phyloP scores from a whole-genome alignment of 1,284 basidiomycete genomes.

The Inonotus hispidus region DNA sequence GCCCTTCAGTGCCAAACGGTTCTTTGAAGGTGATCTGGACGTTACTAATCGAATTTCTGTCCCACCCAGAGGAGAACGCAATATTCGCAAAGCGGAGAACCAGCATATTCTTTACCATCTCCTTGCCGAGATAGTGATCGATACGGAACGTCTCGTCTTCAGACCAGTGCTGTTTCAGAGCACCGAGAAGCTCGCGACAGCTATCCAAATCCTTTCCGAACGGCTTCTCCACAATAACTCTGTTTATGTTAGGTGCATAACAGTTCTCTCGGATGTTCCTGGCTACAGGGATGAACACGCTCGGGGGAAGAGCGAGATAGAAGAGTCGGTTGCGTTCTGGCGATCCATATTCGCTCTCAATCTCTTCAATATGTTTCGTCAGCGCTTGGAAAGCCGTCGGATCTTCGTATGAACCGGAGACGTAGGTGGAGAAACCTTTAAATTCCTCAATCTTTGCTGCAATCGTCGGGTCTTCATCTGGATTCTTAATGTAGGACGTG shows the following conservation, averaged over 20 bases:
- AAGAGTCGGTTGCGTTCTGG: constrained; percentile 77
- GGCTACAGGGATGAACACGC: constrained; percentile 87
- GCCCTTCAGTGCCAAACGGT: constrained; percentile 94
- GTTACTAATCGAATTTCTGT: constrained; percentile 91
- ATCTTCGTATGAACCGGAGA: constrained; percentile 86
- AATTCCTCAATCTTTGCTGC: constrained; percentile 72
- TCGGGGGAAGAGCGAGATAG: constrained; percentile 92
- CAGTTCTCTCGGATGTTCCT: constrained; percentile 78
- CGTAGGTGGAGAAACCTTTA: constrained; percentile 74
- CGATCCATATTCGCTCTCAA: constrained; percentile 66
- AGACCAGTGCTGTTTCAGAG: constrained; percentile 82
- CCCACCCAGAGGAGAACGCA: constrained; percentile 82
- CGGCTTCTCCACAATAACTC: constrained; percentile 95
- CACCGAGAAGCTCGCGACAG: constrained; percentile 72
- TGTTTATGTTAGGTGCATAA: constrained; percentile 76
- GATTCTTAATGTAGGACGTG: constrained; percentile 79
- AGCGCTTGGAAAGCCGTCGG: constrained; percentile 72
- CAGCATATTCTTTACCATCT: constrained; percentile 98
- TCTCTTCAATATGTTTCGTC: constrained; percentile 68
- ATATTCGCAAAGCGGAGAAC: constrained; percentile 92
- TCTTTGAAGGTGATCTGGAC: constrained; percentile 99
- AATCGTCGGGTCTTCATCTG: constrained; percentile 54
- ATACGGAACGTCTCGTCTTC: constrained; percentile 98
- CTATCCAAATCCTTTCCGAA: constrained; percentile 92
- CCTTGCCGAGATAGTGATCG: constrained; percentile 97